Conservation (phyloP, 164 flowering plant species). For the Akebia trifoliata region DNA sequence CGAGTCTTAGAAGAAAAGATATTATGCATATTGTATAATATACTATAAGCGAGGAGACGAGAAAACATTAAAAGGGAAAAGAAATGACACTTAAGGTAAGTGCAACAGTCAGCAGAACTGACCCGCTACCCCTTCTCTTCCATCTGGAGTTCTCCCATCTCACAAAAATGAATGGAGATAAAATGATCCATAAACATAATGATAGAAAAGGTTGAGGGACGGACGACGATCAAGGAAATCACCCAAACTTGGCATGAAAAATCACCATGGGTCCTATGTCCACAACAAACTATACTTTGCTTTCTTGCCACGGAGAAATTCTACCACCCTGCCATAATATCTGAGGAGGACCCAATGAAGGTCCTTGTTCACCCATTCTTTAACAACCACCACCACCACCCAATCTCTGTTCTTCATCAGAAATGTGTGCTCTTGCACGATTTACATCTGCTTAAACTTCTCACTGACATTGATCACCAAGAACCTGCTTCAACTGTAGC, state of each 20-base stretch:
- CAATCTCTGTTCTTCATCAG: no score
- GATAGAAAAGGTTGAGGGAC: slow-evolving; percentile 1
- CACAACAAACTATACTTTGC: slow-evolving; percentile 30
- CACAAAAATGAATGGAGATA: slow-evolving; percentile 1
- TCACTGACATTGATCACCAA: slow-evolving; percentile 6
- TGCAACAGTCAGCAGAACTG: not conserved
- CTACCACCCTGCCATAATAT: slow-evolving; percentile 6
- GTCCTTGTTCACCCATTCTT: slow-evolving; percentile 4
- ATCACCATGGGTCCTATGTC: slow-evolving; percentile 21
- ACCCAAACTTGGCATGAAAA: slow-evolving; percentile 23
- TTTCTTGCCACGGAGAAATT: slow-evolving; percentile 8
- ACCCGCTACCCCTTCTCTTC: not conserved
- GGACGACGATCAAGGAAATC: no score
- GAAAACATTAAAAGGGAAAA: no score
- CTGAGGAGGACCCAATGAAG: not conserved
- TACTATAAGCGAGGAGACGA: no score
- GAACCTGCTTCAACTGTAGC: slow-evolving; percentile 5
- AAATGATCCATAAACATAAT: not conserved
- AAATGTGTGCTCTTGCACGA: slow-evolving; percentile 18
- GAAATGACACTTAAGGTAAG: no score
- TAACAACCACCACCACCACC: not conserved
- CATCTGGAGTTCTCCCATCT: no score
- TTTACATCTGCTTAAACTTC: slow-evolving; percentile 7
- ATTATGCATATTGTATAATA: not conserved
- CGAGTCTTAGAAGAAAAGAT: no score